phyloP scores from a whole-genome alignment of 805 yeast genomes.

The Saccharomycopsis synnaedendra region DNA sequence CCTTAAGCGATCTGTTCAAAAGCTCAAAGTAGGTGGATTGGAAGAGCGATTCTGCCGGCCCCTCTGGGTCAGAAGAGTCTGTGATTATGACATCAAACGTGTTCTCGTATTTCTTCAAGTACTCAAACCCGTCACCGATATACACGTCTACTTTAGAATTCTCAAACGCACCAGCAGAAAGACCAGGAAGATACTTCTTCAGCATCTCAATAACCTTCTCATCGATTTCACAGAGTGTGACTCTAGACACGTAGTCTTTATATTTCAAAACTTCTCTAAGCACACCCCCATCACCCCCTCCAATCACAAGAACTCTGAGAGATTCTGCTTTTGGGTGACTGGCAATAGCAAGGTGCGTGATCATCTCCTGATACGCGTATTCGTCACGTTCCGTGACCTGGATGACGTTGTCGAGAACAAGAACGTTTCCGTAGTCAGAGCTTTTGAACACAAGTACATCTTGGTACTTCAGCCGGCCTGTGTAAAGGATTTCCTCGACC shows the following conservation, averaged over 20 bases:
- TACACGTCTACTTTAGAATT: slow-evolving; percentile 87
- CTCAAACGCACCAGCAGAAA: slow-evolving; percentile 62
- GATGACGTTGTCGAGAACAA: slow-evolving; percentile 88
- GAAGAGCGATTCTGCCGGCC: slow-evolving; percentile 91
- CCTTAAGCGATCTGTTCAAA: slow-evolving; percentile 78
- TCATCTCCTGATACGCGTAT: slow-evolving; percentile 97
- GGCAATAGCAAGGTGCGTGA: slow-evolving; percentile 84
- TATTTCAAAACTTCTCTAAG: slow-evolving; percentile 91
- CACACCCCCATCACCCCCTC: slow-evolving; percentile 99
- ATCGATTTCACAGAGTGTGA: slow-evolving; percentile 89
- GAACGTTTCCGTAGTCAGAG: slow-evolving; percentile 88
- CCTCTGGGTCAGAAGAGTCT: slow-evolving; percentile 97
- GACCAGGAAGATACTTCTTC: slow-evolving; percentile 76
- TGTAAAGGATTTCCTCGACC: slow-evolving; percentile 79
- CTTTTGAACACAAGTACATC: slow-evolving; percentile 90
- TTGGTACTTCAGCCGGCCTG: slow-evolving; percentile 81
- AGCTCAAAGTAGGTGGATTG: slow-evolving; percentile 85
- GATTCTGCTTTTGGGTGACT: slow-evolving; percentile 62
- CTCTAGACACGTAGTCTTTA: slow-evolving; percentile 64
- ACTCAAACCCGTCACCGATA: slow-evolving; percentile 97
- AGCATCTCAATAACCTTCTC: slow-evolving; percentile 84
- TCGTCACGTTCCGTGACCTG: slow-evolving; percentile 97
- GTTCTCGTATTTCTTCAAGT: slow-evolving; percentile 59
- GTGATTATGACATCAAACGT: slow-evolving; percentile 92
- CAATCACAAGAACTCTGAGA: slow-evolving; percentile 74